Conservation (phyloP, 305 asterid genomes). For the Withania somnifera region DNA sequence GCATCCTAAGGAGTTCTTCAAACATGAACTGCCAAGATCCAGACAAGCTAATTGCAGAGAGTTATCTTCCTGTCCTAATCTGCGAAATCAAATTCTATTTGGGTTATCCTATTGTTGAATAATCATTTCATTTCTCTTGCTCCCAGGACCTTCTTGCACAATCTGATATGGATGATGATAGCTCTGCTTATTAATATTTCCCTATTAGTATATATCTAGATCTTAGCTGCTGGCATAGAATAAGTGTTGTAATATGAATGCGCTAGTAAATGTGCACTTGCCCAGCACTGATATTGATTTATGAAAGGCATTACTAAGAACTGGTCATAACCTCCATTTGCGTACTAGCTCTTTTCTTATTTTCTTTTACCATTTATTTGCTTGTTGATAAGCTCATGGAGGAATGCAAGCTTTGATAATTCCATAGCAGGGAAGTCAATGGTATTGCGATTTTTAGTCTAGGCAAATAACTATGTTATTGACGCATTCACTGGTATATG, state of each 20-base stretch:
- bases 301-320: neutral
- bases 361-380: too few species aligned
- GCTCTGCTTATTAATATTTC: neutral
- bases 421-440: neutral
- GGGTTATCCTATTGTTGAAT: too few species aligned
- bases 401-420: neutral
- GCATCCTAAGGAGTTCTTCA: neutral
- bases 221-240: neutral
- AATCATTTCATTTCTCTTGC: neutral
- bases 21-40: neutral
- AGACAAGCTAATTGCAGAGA: neutral
- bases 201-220: neutral
- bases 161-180: neutral
- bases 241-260: neutral
- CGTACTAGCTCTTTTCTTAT: neutral
- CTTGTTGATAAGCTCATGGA: too few species aligned
- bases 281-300: neutral
- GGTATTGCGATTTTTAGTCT: neutral
- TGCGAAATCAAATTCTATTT: too few species aligned
- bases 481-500: neutral
- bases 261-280: neutral
- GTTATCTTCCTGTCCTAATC: too few species aligned
- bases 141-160: neutral
- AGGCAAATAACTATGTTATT: neutral
- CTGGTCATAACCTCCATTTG: neutral